These are phyloP conservation scores for Amauroascus verrucosus DNA, from an alignment of 2,329 filamentous ascomycete species.

Conservation along the genomic window DNA sequence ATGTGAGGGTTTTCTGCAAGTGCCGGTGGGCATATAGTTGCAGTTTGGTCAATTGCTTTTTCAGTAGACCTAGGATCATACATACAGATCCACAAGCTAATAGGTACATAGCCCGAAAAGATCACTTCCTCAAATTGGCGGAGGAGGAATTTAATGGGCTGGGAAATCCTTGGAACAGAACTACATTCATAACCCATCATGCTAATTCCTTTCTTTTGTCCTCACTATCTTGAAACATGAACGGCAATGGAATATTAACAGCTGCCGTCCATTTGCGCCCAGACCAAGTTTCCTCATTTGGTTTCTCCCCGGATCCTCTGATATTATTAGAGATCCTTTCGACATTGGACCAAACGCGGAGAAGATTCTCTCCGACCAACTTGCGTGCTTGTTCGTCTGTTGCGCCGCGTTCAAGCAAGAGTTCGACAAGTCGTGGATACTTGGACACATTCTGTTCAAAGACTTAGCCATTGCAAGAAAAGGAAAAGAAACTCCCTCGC, in stretches of 20 bases:
- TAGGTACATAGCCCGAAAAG: too few relatives aligned
- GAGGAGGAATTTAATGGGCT: neutral
- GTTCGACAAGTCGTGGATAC: constrained; percentile 19
- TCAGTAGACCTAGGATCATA: too few relatives aligned
- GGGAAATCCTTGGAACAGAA: neutral
- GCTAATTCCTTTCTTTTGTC: neutral
- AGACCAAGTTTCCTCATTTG: constrained; percentile 18
- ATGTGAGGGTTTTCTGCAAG: too few relatives aligned
- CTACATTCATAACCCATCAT: neutral
- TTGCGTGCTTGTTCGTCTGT: constrained; percentile 32
- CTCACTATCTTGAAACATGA: constrained; percentile 6
- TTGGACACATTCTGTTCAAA: constrained; percentile 20
- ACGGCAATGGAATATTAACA: constrained; percentile 3
- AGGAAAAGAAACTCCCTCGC: too few relatives aligned
- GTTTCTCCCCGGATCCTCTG: constrained; percentile 15
- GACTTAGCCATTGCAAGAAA: neutral
- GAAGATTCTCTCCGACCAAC: constrained; percentile 32
- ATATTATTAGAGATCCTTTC: constrained; percentile 16
- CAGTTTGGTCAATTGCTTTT: too few relatives aligned
- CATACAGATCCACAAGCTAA: too few relatives aligned
- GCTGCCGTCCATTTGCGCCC: constrained; percentile 13
- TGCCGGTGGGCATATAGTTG: too few relatives aligned
- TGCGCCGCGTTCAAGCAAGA: constrained; percentile 30
- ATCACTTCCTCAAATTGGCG: too few relatives aligned
- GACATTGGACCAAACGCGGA: constrained; percentile 21